Evolutionary conservation across 208 protist genomes (phyloP), one percentile per base, ranked within the genome.

Genomic region (Sergeia podlipaevii): DNA sequence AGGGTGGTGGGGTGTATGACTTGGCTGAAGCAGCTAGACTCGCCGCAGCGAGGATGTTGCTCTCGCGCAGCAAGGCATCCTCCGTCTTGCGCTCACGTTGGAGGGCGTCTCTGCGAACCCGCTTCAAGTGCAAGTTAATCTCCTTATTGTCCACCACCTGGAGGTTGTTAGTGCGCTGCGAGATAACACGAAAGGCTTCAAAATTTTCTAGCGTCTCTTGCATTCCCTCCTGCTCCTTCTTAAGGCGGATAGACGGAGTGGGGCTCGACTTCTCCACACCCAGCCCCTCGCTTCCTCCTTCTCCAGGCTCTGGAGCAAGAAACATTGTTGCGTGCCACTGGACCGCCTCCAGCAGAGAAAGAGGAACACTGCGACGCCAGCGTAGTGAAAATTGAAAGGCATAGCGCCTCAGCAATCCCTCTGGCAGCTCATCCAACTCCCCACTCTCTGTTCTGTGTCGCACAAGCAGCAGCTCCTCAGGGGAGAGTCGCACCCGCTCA

Each of bases 101-200:
- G 41, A 75, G 17, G 28, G 68, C 63, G 30, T 93, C 75, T 13
- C 57, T 70, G 32, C 70, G 83, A 10, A 88, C 55, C 8, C 60
- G 66, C 55, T 89, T 83, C 10, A 95, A 63, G 43, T 89, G 78
- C 10, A 86, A 61, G 53, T 95, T 95, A 45, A 95, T 91, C 66
- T 93, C 85, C 64, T 81, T 85, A 66, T 77, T 68, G 50, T 95
- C 89, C 52, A 95, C 89, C 42, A 95, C 89, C 61, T 93, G 85
- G 32, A 95, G 55, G 61, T 95, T 95, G 55, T 86, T 86, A 7
- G 85, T 93, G 41, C 82, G 80, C 65, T 93, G 89, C 0, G 89
- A 76, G 57, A 95, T 93, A 44, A 93, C 70, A 43, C 85, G 89
- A 38, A 93, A 93, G 2, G 80, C 82, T 53, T 95, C 85, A 32